These are phyloP conservation scores for Orbilia blumenaviensis DNA, from an alignment of 2,329 filamentous ascomycete species.

Conservation along the genomic window DNA sequence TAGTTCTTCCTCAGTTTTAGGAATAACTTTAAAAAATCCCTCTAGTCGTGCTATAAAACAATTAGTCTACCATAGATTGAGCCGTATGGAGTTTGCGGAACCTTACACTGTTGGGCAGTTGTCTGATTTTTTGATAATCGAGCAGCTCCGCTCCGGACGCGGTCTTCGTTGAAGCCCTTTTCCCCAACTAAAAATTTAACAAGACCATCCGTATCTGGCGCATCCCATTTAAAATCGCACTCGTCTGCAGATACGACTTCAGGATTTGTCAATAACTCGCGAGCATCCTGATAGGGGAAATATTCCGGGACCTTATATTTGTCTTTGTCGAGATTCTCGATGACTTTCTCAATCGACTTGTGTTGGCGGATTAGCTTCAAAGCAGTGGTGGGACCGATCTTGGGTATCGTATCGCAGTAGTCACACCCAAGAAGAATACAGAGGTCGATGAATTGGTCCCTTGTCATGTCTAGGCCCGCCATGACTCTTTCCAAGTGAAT, in stretches of 20 bases:
- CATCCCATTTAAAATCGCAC: constrained; percentile 98
- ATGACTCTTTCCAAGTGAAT: constrained; percentile 88
- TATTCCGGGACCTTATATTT: constrained; percentile 92
- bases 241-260: constrained; percentile 85
- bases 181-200: constrained; percentile 89
- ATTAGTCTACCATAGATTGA: not conserved
- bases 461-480: constrained; percentile 86
- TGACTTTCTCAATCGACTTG: constrained; percentile 83
- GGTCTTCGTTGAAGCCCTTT: constrained; percentile 96
- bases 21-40: constrained; percentile 94
- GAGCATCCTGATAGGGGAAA: constrained; percentile 93
- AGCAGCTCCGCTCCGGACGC: constrained; percentile 80
- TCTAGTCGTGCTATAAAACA: constrained; percentile 75
- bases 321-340: constrained; percentile 80
- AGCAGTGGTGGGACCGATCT: constrained; percentile 89
- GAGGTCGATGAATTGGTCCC: constrained; percentile 92
- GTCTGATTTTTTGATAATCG: constrained; percentile 90
- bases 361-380: constrained; percentile 94
- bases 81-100: not conserved
- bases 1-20: constrained; percentile 87
- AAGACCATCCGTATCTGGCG: constrained; percentile 87
- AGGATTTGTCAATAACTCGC: constrained; percentile 88
- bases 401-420: constrained; percentile 95
- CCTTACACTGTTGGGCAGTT: constrained; percentile 76
- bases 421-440: constrained; percentile 98